Conservation (phyloP, 352 stramenopile genomes). For the Phytophthora pinifolia region DNA sequence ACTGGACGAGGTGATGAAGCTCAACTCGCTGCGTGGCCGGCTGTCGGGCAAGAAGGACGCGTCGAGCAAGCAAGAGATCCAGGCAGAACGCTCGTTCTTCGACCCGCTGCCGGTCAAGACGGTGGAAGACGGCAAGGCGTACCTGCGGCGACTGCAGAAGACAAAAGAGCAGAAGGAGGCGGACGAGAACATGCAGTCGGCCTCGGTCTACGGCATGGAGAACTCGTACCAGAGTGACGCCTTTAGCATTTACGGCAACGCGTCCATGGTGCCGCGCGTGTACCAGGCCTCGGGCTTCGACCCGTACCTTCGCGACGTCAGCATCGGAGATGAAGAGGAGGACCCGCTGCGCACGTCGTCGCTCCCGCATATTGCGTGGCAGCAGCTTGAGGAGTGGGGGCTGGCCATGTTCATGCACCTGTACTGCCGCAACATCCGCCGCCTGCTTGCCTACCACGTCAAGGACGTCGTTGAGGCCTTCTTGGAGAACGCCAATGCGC, state of each 20-base stretch:
- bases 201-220: conserved; percentile 44
- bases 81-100: conserved; percentile 69
- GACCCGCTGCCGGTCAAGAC: conserved; percentile 61
- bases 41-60: conserved; percentile 44
- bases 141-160: conserved; percentile 64
- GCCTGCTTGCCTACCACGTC: conserved; percentile 78
- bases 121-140: conserved; percentile 74
- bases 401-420: conserved; percentile 87
- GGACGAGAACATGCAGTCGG: conserved; percentile 50
- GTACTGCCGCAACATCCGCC: conserved; percentile 83
- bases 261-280: conserved; percentile 68
- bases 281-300: conserved; percentile 87
- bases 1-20: conserved; percentile 63
- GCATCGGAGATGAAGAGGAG: conserved; percentile 57
- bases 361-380: conserved; percentile 71
- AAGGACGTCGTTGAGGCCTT: conserved; percentile 86
- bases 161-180: conserved; percentile 51
- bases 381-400: conserved; percentile 73
- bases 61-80: conserved; percentile 12
- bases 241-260: conserved; percentile 71
- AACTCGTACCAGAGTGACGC: conserved; percentile 54
- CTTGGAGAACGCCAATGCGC: conserved; percentile 74
- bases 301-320: conserved; percentile 60
- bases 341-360: conserved; percentile 76
- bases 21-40: conserved; percentile 51